phyloP scores from a whole-genome alignment of 352 stramenopile genomes.

The Pythium brassicae region DNA sequence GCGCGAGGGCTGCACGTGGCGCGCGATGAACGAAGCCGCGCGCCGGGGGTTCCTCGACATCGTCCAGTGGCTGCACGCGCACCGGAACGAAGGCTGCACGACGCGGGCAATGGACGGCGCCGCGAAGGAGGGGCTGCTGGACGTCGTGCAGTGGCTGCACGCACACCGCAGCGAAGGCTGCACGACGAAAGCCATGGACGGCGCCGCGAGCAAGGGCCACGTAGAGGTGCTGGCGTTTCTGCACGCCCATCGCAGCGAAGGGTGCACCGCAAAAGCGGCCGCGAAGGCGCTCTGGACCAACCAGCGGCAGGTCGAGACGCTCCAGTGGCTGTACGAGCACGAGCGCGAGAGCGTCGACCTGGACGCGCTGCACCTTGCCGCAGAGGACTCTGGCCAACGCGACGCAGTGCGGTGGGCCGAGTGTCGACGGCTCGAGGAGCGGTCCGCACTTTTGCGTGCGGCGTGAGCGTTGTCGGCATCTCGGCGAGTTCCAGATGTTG shows the following conservation, averaged over 20 bases:
- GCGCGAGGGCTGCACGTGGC: conserved; percentile 5
- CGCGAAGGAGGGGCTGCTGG: conserved; percentile 10
- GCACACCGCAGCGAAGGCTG: conserved; percentile 5
- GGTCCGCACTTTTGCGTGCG: background rate
- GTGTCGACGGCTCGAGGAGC: background rate
- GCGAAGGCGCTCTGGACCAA: conserved; percentile 6
- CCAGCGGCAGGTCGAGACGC: conserved; percentile 13
- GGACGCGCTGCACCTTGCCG: background rate
- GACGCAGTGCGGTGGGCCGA: conserved; percentile 10
- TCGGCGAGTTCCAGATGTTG: too few species aligned
- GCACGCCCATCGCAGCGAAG: conserved; percentile 1
- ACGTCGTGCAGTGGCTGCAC: conserved; percentile 12
- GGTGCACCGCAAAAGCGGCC: conserved; percentile 8
- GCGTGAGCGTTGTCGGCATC: too few species aligned
- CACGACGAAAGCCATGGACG: conserved; percentile 7
- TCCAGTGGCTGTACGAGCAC: conserved; percentile 13
- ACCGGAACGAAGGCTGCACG: conserved; percentile 19
- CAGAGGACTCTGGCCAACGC: background rate
- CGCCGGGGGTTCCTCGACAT: conserved; percentile 6
- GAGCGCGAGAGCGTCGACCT: background rate
- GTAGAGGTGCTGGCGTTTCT: conserved; percentile 7
- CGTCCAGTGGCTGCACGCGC: conserved; percentile 15
- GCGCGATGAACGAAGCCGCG: conserved; percentile 9
- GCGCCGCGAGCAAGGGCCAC: conserved; percentile 7
- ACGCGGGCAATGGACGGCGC: conserved; percentile 21